These are phyloP conservation scores for Chenopodium berlandieri DNA, from an alignment of 148 eudicot species.

Conservation along the genomic window DNA sequence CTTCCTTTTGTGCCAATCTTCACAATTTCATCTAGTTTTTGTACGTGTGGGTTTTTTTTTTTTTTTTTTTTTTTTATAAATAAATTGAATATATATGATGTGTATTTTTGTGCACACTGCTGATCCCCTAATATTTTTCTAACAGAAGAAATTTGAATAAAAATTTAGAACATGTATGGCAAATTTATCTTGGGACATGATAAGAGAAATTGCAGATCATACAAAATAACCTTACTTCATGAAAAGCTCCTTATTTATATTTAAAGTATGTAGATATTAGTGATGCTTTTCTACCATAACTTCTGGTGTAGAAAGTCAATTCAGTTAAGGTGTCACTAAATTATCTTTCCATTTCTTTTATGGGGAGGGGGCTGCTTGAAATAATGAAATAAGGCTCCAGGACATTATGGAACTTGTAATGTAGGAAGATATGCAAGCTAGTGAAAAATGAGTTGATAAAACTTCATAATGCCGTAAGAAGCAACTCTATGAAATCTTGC, in stretches of 20 bases:
- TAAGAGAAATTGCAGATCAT: background rate
- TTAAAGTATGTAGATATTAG: too few relatives aligned
- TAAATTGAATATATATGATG: background rate
- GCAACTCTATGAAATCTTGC: too few relatives aligned
- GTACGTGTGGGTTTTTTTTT: too few relatives aligned
- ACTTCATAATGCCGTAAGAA: too few relatives aligned
- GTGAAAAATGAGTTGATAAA: too few relatives aligned
- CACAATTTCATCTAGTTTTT: slow-evolving; percentile 6
- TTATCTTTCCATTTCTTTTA: background rate
- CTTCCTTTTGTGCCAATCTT: slow-evolving; percentile 4
- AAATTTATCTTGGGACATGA: background rate
- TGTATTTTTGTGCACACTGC: background rate
- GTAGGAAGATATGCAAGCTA: background rate
- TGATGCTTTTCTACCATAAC: too few relatives aligned
- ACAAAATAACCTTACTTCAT: too few relatives aligned
- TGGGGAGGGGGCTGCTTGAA: background rate
- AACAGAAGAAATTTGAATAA: background rate
- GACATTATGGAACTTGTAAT: background rate
- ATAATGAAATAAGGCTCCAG: background rate
- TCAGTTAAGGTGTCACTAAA: too few relatives aligned
- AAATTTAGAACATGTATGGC: background rate
- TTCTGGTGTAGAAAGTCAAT: too few relatives aligned
- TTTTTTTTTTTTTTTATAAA: too few relatives aligned
- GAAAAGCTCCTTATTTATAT: too few relatives aligned
- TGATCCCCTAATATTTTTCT: background rate